Conservation (phyloP, 352 stramenopile genomes). For the Aphanomyces cochlioides region DNA sequence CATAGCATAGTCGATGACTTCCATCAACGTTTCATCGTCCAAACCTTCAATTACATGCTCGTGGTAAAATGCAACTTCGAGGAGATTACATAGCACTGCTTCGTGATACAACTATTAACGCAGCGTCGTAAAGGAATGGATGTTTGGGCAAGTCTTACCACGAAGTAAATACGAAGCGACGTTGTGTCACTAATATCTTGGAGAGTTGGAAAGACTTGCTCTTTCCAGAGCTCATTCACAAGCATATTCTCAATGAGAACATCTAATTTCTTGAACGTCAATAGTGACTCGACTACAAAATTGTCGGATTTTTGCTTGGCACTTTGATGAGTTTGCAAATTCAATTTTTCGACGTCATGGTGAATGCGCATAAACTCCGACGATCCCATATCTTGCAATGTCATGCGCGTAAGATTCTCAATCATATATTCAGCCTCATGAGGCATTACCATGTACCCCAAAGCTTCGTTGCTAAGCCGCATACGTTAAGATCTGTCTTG, state of each 20-base stretch:
- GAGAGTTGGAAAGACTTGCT: slow-evolving; percentile 58
- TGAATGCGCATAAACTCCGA: slow-evolving; percentile 86
- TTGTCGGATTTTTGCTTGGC: slow-evolving; percentile 88
- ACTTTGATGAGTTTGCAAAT: slow-evolving; percentile 90
- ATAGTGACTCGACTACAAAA: slow-evolving; percentile 89
- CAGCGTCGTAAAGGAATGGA: not conserved
- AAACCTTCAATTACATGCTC: slow-evolving; percentile 84
- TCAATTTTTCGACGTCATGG: slow-evolving; percentile 88
- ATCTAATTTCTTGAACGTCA: slow-evolving; percentile 90
- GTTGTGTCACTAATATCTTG: slow-evolving; percentile 45
- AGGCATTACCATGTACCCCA: slow-evolving; percentile 64
- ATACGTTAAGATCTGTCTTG: no score
- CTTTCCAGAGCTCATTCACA: slow-evolving; percentile 88
- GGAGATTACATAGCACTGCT: slow-evolving; percentile 80
- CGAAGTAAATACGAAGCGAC: slow-evolving; percentile 90
- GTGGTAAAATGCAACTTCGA: slow-evolving; percentile 88
- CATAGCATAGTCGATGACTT: slow-evolving; percentile 92
- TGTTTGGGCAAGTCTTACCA: slow-evolving; percentile 41
- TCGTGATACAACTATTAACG: slow-evolving; percentile 79
- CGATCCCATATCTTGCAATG: slow-evolving; percentile 55
- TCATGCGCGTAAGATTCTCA: slow-evolving; percentile 60
- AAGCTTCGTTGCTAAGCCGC: slow-evolving; percentile 13
- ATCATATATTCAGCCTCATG: slow-evolving; percentile 80
- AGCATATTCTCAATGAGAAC: slow-evolving; percentile 87
- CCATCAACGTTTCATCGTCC: slow-evolving; percentile 86